These are phyloP conservation scores for Syzygium oleosum DNA, from an alignment of 345 rosid genomes.

Conservation along the genomic window DNA sequence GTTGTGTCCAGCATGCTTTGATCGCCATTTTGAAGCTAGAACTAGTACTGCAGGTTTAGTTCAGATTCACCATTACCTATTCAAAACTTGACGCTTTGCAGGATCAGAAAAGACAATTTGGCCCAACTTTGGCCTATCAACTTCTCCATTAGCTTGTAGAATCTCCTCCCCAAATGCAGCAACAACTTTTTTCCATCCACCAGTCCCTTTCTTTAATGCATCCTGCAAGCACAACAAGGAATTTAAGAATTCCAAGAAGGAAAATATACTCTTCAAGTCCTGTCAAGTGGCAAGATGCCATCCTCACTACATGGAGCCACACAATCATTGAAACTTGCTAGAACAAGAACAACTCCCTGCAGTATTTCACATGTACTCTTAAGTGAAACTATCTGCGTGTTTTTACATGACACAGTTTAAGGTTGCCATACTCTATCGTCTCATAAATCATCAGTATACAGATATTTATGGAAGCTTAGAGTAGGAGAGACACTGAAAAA, in stretches of 20 bases:
- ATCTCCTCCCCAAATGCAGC: constrained; percentile 25
- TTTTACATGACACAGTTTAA: neutral
- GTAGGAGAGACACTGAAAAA: neutral
- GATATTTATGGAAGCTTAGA: neutral
- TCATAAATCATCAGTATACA: neutral
- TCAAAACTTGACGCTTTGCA: constrained; percentile 69
- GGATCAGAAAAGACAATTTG: constrained; percentile 80
- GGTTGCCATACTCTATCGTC: neutral
- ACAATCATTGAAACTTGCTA: neutral
- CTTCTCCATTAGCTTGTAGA: constrained; percentile 21
- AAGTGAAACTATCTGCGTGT: neutral
- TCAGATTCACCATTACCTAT: constrained; percentile 29
- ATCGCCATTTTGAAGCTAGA: neutral
- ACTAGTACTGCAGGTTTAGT: neutral
- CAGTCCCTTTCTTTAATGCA: constrained; percentile 4
- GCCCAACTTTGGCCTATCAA: constrained; percentile 20
- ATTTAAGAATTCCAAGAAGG: neutral
- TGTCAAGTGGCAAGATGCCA: neutral
- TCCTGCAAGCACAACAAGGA: neutral
- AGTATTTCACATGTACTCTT: neutral
- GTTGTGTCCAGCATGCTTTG: neutral
- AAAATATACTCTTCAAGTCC: neutral
- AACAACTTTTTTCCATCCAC: constrained; percentile 23
- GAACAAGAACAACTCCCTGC: neutral
- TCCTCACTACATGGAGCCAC: neutral